Evolutionary conservation across 257 asterid species (phyloP), one percentile per base, ranked within the genome.

Genomic region (Thymus quinquecostatus): DNA sequence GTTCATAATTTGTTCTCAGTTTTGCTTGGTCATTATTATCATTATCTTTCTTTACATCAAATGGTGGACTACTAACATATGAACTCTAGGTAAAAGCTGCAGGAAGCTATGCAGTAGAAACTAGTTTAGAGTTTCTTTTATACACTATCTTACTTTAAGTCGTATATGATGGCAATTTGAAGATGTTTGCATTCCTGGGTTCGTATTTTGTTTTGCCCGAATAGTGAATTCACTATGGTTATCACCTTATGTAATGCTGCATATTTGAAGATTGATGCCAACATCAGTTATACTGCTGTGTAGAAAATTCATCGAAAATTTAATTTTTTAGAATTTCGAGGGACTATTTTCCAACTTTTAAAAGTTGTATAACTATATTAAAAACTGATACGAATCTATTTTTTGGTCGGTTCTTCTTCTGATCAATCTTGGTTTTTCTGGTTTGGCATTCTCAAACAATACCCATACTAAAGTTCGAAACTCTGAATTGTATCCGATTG

Each of bases 21-120:
- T 38, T 45, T 69, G 67, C 54, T 63, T 68, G 69, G 61, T 21
- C 21, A 43, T 64, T 49, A 28, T 55, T 3, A 3, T 10, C 10
- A 11, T 50, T 41, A 32, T 8, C 66, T 38, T 56, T 56, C 72
- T 67, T 48, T 64, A 36, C 48, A 41, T 48, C 21, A 43, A 33
- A 10, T 29, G 21, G 34, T 73, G 21, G 54, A 58, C 45, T 51
- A 44, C 50, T 33, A 56, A 49, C 69, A 58, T 53, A 61, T 32
- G 38, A 74, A 55, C 34, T 33, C 36, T 65, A 40, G 41, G 33
- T 30, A 53, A 62, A 53, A n/a, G 58, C 9, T n/a, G 13, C 56
- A 13, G 56, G 7, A 12, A 49, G 55, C 55, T 50, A 45, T 1
- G 64, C 65, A 48, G 27, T 62, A 34, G 68, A 58, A 12, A 5